Evolutionary conservation across 2,329 filamentous ascomycete species (phyloP).

Genomic region (Penicillium sp.): DNA sequence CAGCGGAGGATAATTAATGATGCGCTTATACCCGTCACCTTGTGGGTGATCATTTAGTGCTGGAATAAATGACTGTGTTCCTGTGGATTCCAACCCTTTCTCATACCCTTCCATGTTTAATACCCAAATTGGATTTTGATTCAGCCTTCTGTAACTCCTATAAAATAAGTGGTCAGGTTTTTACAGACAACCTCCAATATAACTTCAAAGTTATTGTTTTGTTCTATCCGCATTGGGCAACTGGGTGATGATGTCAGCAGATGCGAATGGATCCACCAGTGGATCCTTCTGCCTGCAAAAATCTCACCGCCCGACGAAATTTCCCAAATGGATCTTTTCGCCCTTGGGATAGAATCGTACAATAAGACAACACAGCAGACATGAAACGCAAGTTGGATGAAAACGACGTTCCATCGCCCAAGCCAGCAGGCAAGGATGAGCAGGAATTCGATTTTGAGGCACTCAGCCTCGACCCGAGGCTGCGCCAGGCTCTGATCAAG

Average conservation of each 20-base stretch:
- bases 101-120: not conserved
- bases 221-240: conserved; percentile 3
- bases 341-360: conserved; percentile 10
- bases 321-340: conserved; percentile 27
- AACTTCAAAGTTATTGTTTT: not conserved
- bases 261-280: not conserved
- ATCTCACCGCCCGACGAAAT: conserved; percentile 40
- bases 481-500: conserved; percentile 82
- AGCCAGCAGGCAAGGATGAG: conserved; percentile 31
- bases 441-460: conserved; percentile 66
- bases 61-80: not conserved
- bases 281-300: conserved; percentile 23
- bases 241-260: conserved; percentile 8
- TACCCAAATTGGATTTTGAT: too few species aligned
- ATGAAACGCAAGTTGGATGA: conserved; percentile 56
- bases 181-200: too few species aligned
- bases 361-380: conserved; percentile 22
- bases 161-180: too few species aligned
- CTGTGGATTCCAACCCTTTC: not conserved
- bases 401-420: conserved; percentile 49
- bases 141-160: too few species aligned
- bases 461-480: conserved; percentile 78
- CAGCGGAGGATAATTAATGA: not conserved
- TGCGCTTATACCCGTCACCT: not conserved
- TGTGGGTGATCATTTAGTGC: not conserved